Base-by-base conservation (phyloP, 108 stramenopile genomes). In the Skeletonema costatum region DNA sequence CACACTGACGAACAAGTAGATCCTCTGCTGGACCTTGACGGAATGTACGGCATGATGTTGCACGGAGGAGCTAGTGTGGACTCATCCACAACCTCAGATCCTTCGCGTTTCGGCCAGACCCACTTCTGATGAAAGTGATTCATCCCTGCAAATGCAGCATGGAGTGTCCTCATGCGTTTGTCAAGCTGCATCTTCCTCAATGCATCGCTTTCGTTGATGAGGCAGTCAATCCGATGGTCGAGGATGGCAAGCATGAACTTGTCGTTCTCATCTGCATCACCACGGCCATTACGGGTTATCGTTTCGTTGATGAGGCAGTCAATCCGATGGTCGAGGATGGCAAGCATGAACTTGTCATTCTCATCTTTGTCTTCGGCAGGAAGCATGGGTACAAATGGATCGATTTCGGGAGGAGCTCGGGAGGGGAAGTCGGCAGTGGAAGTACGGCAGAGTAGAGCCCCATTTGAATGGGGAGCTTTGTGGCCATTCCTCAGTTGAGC, bases 331-430 rank as follows among this genome's bases (percentile, higher is more conserved):
- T 51, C 50, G 25, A 77, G 33, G 62, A 77, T 69, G 17, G 42
- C 42, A 63, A 70, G 61, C 50, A 77, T 70, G 12, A 77, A 8
- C 10, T 29, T 38, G 4, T 77, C 58, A 38, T n/a, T 64, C 32
- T 70, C 68, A 9, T 21, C 41, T 21, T 60, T 42, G 29, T 74
- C 68, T 41, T 81, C 73, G 19, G 73, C 79, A 11, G 80, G 80
- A n/a, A 81, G 56, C 80, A 81, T 81, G 35, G 51, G 68, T 17
- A 81, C 80, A 41, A 81, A 81, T 0, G 80, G 80, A 5, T 74
- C 69, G 51, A 81, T 66, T 1, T 9, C 68, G 59, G 80, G 80
- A 31, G 16, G 73, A n/a, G 29, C 19, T 56, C 63, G 50, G 46
- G 67, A 64, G 12, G 73, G 63, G 41, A 81, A 81, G 64, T 81